A percentile compares a stretch with the other conserved stretches of the same genome.
Conservation (phyloP, 225 moss, liverwort and hornwort species). For the Anthoceros angustus region DNA sequence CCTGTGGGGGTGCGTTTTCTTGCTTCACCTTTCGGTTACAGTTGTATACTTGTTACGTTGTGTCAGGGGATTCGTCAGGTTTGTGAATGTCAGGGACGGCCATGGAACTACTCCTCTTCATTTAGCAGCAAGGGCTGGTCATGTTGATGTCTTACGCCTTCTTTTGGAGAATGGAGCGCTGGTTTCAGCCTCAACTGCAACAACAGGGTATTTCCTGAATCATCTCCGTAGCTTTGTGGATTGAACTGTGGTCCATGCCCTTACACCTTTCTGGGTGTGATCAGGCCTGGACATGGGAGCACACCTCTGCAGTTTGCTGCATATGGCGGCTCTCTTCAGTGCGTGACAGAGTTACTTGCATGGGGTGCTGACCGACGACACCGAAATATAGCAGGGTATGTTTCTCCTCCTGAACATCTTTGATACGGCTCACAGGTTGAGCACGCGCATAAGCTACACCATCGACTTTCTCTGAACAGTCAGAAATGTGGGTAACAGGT, state of each 20-base stretch:
- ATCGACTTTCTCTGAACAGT: background rate
- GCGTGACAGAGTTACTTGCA: slow-evolving; percentile 37
- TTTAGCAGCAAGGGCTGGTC: slow-evolving; percentile 28
- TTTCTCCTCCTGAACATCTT: background rate
- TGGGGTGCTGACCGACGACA: slow-evolving; percentile 43
- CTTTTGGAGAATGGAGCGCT: slow-evolving; percentile 35
- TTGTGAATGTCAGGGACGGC: slow-evolving; percentile 26
- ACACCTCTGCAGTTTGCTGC: slow-evolving; percentile 37
- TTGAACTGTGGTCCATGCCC: background rate
- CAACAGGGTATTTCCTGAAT: slow-evolving; percentile 16
- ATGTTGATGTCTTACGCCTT: slow-evolving; percentile 20
- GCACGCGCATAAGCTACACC: background rate
- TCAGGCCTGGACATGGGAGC: slow-evolving; percentile 34
- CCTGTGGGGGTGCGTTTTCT: background rate
- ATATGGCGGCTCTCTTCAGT: slow-evolving; percentile 34
- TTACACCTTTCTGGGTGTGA: background rate
- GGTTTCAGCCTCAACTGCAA: slow-evolving; percentile 26
- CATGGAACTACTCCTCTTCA: slow-evolving; percentile 34
- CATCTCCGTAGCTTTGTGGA: background rate
- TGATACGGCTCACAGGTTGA: background rate
- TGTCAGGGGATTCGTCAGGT: slow-evolving; percentile 28
- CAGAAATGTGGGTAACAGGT: slow-evolving; percentile 12
- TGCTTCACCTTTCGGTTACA: background rate
- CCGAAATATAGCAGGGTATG: slow-evolving; percentile 26
- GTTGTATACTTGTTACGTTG: background rate